A percentile compares a stretch with the other conserved stretches of the same genome.
Evolutionary conservation across 139 green algal species (phyloP).

Genomic region (Coelastrella sp.): DNA sequence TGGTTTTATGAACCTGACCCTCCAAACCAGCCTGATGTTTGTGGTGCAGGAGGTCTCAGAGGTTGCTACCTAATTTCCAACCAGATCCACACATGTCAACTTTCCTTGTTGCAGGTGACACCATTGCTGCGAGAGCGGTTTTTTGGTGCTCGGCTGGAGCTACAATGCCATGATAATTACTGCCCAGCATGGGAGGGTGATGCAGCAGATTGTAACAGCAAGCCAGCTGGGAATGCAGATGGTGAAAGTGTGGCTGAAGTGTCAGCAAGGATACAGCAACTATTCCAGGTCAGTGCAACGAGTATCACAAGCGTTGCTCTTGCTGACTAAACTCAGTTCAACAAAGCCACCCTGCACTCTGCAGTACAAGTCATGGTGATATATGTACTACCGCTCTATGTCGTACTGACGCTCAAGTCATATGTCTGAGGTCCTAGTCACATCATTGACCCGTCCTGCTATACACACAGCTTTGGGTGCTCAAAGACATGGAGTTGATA

Average conservation of each 20-base stretch:
- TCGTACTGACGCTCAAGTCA: too few relatives aligned
- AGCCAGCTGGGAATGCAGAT: conserved; percentile 44
- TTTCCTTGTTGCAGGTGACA: conserved; percentile 39
- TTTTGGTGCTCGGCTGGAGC: conserved; percentile 65
- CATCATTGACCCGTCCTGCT: too few relatives aligned
- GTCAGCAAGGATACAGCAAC: conserved; percentile 43
- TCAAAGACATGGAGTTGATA: too few relatives aligned
- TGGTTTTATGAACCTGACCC: too few relatives aligned
- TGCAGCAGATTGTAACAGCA: conserved; percentile 23
- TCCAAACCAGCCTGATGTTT: too few relatives aligned
- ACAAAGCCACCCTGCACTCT: too few relatives aligned
- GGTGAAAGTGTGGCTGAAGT: conserved; percentile 73
- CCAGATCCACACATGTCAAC: neutral
- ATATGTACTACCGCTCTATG: too few relatives aligned
- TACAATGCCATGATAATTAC: conserved; percentile 61
- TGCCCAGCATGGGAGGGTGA: conserved; percentile 64
- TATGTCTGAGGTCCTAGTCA: too few relatives aligned
- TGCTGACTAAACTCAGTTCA: neutral
- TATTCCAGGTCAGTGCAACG: conserved; percentile 48
- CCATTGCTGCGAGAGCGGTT: conserved; percentile 63
- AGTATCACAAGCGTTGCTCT: neutral
- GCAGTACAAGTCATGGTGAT: too few relatives aligned
- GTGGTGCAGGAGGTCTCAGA: too few relatives aligned
- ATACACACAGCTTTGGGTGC: too few relatives aligned
- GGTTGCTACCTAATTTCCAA: too few relatives aligned